Evolutionary conservation across 2,329 filamentous ascomycete species (phyloP), one percentile per base, ranked within the genome.

Genomic region (Fusarium euwallaceae): DNA sequence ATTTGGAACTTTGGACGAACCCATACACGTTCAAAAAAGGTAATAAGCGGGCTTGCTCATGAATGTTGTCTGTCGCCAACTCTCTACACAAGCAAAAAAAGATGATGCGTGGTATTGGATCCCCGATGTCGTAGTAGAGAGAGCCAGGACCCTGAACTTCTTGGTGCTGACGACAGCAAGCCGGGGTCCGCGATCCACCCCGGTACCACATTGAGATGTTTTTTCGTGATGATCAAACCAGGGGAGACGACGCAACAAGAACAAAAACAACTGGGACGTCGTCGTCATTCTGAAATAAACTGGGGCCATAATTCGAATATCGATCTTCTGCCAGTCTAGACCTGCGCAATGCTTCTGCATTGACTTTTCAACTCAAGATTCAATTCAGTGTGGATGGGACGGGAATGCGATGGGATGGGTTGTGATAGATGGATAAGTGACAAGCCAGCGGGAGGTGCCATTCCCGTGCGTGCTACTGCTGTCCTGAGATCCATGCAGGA

Each of bases 91-190:
- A 43, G 39, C 43, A 48, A 48, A 29, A 29, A 27, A 29, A 29
- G 27, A 29, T 29, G 43, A 27, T 48, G 43, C 43, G 43, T 48
- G 43, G 43, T 24, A 48, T 48, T 48, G 43, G 43, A 48, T 48
- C 41, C 36, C 39, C 43, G 20, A 51, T 53, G 48, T 53, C 24
- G 48, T 53, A 53, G 48, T 29, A 51, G 45, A 12, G 45, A 12
- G 17, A 29, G 9, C 48, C 24, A 69, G 48, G 74, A 67, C 70
- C 74, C 62, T 70, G 62, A 70, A 53, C 48, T 55, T 55, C 61
- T 67, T 69, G 67, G 60, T 74, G 76, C 76, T 78, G 72, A 78
- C 76, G 76, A 78, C 76, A 78, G 69, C 67, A 43, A 69, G 59
- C 72, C 62, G 20, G 69, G 70, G 69, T 70, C 43, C 24, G 27